phyloP scores from a whole-genome alignment of 2,329 filamentous ascomycete species.

The Parascedosporium putredinis region DNA sequence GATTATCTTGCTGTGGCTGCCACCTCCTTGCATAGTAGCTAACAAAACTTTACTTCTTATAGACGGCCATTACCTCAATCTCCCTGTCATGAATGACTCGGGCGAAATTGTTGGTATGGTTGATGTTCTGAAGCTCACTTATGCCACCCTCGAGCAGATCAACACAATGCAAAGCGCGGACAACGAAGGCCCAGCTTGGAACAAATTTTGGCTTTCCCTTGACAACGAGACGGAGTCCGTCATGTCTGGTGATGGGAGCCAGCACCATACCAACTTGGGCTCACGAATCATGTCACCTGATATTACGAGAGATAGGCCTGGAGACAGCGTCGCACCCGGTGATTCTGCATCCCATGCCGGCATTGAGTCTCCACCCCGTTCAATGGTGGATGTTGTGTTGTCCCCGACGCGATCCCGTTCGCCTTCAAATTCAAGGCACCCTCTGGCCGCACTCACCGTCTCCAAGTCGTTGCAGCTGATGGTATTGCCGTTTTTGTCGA shows the following conservation, averaged over 20 bases:
- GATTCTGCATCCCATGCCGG: constrained; percentile 94
- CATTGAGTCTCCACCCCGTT: constrained; percentile 64
- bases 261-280: constrained; percentile 52
- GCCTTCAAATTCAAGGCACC: constrained; percentile 99
- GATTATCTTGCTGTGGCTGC: neutral
- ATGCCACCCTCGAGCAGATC: constrained; percentile 94
- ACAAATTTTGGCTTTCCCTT: constrained; percentile 98
- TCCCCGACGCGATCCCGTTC: constrained; percentile 67
- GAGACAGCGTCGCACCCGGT: constrained; percentile 78
- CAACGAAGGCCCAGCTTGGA: constrained; percentile 94
- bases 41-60: too few relatives aligned
- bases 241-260: constrained; percentile 82
- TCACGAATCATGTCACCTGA: constrained; percentile 76
- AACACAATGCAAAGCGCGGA: constrained; percentile 88
- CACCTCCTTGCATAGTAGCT: too few relatives aligned
- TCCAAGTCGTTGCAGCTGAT: constrained; percentile 72
- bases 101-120: constrained; percentile 99
- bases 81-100: constrained; percentile 94
- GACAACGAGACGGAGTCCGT: constrained; percentile 92
- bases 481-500: constrained; percentile 72
- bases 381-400: constrained; percentile 39
- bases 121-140: constrained; percentile 94
- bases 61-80: constrained; percentile 97
- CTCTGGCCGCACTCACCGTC: constrained; percentile 81
- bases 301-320: constrained; percentile 56